Percentiles rank a stretch among this genome's conserved stretches.
Conservation (phyloP, 2,329 filamentous ascomycete species). For the Pyrenophora graminea region DNA sequence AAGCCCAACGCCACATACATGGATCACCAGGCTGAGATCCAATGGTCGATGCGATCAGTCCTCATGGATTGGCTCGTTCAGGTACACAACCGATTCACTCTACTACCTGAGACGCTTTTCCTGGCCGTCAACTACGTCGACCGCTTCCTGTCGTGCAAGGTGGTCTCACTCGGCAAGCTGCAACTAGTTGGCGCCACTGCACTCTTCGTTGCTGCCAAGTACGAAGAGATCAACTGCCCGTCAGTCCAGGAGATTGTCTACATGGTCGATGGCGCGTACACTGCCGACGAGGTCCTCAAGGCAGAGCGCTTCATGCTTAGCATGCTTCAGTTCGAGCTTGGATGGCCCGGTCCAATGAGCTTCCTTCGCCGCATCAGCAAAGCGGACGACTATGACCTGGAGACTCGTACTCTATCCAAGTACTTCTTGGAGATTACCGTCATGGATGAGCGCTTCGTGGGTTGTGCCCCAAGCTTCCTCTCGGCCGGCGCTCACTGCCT, state of each 20-base stretch:
- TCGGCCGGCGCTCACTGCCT: slow-evolving; percentile 92
- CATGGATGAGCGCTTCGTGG: slow-evolving; percentile 97
- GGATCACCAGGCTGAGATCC: slow-evolving; percentile 94
- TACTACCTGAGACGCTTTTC: slow-evolving; percentile 94
- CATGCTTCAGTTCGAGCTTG: slow-evolving; percentile 93
- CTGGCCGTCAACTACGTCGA: slow-evolving; percentile 96
- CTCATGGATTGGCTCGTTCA: slow-evolving; percentile 98
- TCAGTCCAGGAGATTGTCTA: slow-evolving; percentile 95
- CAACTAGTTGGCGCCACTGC: slow-evolving; percentile 96
- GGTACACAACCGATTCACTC: slow-evolving; percentile 86
- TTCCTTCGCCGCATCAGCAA: slow-evolving; percentile 97
- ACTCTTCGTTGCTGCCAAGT: slow-evolving; percentile 94
- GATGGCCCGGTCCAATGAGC: slow-evolving; percentile 99
- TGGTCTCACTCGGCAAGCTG: slow-evolving; percentile 91
- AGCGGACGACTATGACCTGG: slow-evolving; percentile 94
- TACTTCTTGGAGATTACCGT: slow-evolving; percentile 96
- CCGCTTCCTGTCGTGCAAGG: slow-evolving; percentile 90
- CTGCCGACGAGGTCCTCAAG: slow-evolving; percentile 88
- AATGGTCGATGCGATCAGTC: slow-evolving; percentile 98
- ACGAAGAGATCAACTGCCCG: slow-evolving; percentile 98
- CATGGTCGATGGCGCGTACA: slow-evolving; percentile 96
- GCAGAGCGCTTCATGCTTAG: slow-evolving; percentile 97
- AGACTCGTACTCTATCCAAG: slow-evolving; percentile 93
- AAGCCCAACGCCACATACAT: slow-evolving; percentile 92
- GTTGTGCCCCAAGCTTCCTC: slow-evolving; percentile 84